These are phyloP conservation scores for Wickerhamomyces chaumierensis DNA, from an alignment of 805 yeast genomes.

Conservation along the genomic window DNA sequence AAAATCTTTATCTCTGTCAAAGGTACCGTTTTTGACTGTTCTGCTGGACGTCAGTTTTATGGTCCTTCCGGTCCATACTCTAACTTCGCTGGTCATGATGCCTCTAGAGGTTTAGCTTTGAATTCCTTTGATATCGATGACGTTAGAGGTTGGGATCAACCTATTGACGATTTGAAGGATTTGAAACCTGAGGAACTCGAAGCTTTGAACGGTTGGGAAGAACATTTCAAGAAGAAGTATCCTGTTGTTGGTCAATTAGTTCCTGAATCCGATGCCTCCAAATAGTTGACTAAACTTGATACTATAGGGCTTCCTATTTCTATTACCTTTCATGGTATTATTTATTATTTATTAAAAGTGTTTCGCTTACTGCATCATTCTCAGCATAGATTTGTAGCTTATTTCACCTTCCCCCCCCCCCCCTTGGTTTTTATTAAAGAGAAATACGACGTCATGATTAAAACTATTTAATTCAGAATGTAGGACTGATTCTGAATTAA, in stretches of 20 bases:
- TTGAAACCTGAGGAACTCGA: constrained; percentile 49
- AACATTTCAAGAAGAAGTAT: constrained; percentile 73
- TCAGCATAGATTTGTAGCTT: too few relatives aligned
- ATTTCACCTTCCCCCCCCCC: too few relatives aligned
- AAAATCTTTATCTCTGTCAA: constrained; percentile 79
- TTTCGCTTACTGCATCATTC: too few relatives aligned
- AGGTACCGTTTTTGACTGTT: constrained; percentile 79
- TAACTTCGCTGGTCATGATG: constrained; percentile 93
- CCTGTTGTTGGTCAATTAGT: constrained; percentile 66
- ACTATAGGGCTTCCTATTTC: too few relatives aligned
- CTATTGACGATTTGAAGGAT: constrained; percentile 62
- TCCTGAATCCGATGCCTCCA: constrained; percentile 18
- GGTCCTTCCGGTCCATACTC: constrained; percentile 96
- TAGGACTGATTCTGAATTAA: too few relatives aligned
- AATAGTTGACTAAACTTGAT: too few relatives aligned
- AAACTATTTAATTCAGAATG: too few relatives aligned
- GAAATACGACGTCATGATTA: too few relatives aligned
- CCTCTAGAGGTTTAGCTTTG: constrained; percentile 81
- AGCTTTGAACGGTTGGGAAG: constrained; percentile 76
- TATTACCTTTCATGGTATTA: too few relatives aligned
- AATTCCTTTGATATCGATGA: constrained; percentile 69
- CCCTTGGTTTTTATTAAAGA: too few relatives aligned
- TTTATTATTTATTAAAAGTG: too few relatives aligned
- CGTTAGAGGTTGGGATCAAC: constrained; percentile 61
- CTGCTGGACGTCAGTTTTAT: constrained; percentile 70